Evolutionary conservation across 2,329 filamentous ascomycete genomes (phyloP).

Genomic region (Ophiostoma sp.): DNA sequence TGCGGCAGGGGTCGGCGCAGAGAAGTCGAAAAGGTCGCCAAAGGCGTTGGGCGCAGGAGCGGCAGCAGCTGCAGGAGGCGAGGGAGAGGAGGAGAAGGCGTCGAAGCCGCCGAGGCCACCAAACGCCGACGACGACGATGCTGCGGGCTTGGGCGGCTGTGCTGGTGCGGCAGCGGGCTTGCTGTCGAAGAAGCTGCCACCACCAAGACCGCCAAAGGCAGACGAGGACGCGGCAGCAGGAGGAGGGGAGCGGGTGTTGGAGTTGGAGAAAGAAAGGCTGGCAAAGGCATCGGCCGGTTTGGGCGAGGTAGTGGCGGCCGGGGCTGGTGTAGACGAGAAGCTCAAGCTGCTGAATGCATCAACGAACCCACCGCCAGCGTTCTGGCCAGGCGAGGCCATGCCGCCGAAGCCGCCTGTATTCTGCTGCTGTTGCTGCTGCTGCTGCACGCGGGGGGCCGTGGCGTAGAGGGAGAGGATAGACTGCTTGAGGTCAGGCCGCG

Average conservation of each 20-base stretch:
- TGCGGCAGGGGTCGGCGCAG: conserved; percentile 49
- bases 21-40: conserved; percentile 80
- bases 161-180: conserved; percentile 55
- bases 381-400: conserved; percentile 48
- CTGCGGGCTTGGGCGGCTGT: conserved; percentile 19
- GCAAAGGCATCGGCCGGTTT: conserved; percentile 31
- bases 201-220: conserved; percentile 58
- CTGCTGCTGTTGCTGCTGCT: conserved; percentile 59
- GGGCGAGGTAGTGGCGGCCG: conserved; percentile 29
- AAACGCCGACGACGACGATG: conserved; percentile 41
- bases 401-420: conserved; percentile 64
- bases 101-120: conserved; percentile 60
- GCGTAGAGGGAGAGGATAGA: conserved; percentile 96
- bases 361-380: conserved; percentile 32
- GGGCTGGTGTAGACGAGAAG: conserved; percentile 44
- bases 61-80: conserved; percentile 41
- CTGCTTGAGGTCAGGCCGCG: conserved; percentile 91
- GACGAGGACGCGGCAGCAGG: conserved; percentile 36
- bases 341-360: conserved; percentile 44
- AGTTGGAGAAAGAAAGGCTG: conserved; percentile 26
- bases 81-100: conserved; percentile 32
- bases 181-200: conserved; percentile 81
- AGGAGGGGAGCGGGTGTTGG: conserved; percentile 35
- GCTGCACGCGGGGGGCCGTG: conserved; percentile 70
- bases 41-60: conserved; percentile 57